Evolutionary conservation across 208 protist genomes (phyloP).

Genomic region (Angomonas ambiguus): DNA sequence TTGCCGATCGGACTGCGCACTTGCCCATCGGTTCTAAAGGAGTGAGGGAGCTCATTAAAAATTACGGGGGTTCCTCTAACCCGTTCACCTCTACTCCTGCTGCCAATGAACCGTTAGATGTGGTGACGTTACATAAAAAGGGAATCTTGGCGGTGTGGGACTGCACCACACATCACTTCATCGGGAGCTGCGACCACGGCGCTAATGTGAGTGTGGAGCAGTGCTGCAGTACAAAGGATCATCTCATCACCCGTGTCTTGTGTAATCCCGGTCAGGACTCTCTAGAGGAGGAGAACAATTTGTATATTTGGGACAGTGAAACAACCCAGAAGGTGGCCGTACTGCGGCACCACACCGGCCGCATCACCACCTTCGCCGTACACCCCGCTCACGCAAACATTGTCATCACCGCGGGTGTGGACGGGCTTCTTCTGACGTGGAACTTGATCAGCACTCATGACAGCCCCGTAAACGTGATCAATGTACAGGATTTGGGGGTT

Average conservation of each 20-base stretch:
- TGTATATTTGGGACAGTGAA: slow-evolving; percentile 61
- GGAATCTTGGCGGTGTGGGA: slow-evolving; percentile 73
- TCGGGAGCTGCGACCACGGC: slow-evolving; percentile 42
- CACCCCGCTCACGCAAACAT: slow-evolving; percentile 20
- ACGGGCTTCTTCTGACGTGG: slow-evolving; percentile 67
- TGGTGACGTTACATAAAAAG: slow-evolving; percentile 56
- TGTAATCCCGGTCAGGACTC: slow-evolving; percentile 22
- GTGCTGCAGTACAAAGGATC: slow-evolving; percentile 33
- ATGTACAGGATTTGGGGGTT: not conserved
- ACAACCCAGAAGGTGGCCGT: slow-evolving; percentile 35
- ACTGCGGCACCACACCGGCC: slow-evolving; percentile 50
- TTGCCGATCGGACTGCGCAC: not conserved
- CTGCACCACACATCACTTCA: slow-evolving; percentile 28
- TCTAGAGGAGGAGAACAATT: slow-evolving; percentile 44
- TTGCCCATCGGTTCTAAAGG: slow-evolving; percentile 16
- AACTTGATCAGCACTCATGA: not conserved
- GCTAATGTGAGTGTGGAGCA: slow-evolving; percentile 44
- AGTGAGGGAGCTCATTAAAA: slow-evolving; percentile 22
- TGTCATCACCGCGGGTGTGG: slow-evolving; percentile 63
- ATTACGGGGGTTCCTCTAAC: not conserved
- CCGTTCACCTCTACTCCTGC: not conserved
- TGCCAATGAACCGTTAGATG: slow-evolving; percentile 8
- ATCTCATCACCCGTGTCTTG: slow-evolving; percentile 61
- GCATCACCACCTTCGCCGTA: slow-evolving; percentile 55
- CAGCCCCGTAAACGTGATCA: not conserved